phyloP scores from a whole-genome alignment of 176 grass and related monocot genomes.

The barley (Hordeum vulgare) region DNA sequence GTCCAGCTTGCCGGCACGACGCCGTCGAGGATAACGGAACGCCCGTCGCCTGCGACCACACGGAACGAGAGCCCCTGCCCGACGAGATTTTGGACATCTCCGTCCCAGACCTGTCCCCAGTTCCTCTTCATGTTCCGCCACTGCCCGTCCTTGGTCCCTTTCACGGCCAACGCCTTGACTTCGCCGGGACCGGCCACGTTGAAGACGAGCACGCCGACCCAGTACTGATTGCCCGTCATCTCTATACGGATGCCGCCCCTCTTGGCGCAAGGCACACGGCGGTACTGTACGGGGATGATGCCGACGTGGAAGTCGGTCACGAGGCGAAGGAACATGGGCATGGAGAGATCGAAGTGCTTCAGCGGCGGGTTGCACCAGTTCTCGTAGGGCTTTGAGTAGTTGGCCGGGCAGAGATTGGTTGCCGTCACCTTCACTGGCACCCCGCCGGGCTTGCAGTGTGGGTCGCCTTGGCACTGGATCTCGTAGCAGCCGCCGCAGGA shows the following conservation, averaged over 20 bases:
- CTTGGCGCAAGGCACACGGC: conserved; percentile 44
- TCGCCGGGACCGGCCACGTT: conserved; percentile 43
- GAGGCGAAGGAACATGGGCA: conserved; percentile 32
- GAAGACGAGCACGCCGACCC: conserved; percentile 24
- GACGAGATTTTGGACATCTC: neutral
- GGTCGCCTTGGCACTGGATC: conserved; percentile 18
- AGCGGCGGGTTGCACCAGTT: conserved; percentile 56
- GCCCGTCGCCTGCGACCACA: neutral
- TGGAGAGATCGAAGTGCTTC: conserved; percentile 51
- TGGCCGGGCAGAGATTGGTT: conserved; percentile 52
- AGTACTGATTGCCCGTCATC: conserved; percentile 32
- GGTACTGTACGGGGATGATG: conserved; percentile 55
- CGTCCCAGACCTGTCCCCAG: conserved; percentile 36
- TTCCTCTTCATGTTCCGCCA: conserved; percentile 33
- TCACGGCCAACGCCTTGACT: conserved; percentile 1
- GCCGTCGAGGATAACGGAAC: neutral
- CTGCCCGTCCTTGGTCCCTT: conserved; percentile 6
- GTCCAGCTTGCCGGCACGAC: conserved; percentile 24
- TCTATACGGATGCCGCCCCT: conserved; percentile 38
- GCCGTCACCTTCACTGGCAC: conserved; percentile 31
- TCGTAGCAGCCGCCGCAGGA: conserved; percentile 49
- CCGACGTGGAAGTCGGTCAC: conserved; percentile 34
- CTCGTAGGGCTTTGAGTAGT: conserved; percentile 25
- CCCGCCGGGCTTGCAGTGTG: conserved; percentile 13
- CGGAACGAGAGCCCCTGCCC: conserved; percentile 25